Evolutionary conservation across 176 grass and related monocot genomes (phyloP).

Genomic region (Rhipidocladum racemiflorum): DNA sequence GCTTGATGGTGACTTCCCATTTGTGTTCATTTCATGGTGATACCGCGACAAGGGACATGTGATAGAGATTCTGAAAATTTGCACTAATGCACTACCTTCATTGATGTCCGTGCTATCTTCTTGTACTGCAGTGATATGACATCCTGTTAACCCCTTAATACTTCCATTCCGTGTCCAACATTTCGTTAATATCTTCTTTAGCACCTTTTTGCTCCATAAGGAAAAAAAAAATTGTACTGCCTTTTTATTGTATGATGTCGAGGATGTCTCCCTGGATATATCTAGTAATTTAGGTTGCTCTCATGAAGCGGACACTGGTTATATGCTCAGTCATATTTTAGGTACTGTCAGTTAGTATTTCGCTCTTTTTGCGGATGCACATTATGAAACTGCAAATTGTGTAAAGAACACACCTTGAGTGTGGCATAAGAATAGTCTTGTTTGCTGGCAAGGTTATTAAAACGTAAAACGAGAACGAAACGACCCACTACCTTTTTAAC

Average conservation of each 20-base stretch:
- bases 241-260: background rate
- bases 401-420: background rate
- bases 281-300: background rate
- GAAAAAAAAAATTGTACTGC: background rate
- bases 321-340: background rate
- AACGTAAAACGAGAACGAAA: no score
- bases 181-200: background rate
- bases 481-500: no score
- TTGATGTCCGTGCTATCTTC: background rate
- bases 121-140: background rate
- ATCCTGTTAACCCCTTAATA: background rate
- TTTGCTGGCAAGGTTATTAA: no score
- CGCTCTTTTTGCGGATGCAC: background rate
- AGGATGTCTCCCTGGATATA: background rate
- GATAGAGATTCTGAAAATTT: background rate
- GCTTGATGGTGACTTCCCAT: background rate
- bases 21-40: background rate
- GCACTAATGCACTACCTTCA: background rate
- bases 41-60: background rate
- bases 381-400: background rate
- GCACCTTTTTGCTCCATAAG: background rate
- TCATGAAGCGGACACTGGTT: background rate
- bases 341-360: background rate
- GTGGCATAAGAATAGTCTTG: background rate
- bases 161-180: background rate